Evolutionary conservation across 2,329 filamentous ascomycete genomes (phyloP).

Genomic region (Scytalidium lignicola): DNA sequence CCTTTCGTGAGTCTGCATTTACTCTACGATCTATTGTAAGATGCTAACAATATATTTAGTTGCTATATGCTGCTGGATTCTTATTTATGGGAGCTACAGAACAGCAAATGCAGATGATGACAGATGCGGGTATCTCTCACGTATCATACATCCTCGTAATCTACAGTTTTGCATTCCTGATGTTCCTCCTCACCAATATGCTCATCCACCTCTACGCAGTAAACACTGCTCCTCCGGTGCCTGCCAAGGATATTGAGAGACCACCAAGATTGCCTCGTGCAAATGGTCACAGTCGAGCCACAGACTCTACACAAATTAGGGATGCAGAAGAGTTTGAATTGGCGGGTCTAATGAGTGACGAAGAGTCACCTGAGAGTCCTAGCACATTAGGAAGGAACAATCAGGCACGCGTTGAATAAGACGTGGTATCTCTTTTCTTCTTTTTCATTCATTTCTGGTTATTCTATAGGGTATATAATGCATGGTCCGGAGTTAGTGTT

Average conservation of each 20-base stretch:
- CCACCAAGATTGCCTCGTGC: conserved; percentile 17
- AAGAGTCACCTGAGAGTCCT: conserved; percentile 59
- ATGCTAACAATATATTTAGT: conserved; percentile 42
- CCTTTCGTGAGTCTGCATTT: conserved; percentile 55
- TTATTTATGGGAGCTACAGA: conserved; percentile 97
- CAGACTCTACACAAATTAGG: conserved; percentile 53
- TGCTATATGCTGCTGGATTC: conserved; percentile 88
- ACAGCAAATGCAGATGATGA: conserved; percentile 83
- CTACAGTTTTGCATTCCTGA: conserved; percentile 81
- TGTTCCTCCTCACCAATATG: conserved; percentile 88
- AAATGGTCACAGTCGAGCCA: conserved; percentile 32
- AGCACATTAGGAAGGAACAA: conserved; percentile 44
- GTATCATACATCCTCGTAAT: conserved; percentile 90
- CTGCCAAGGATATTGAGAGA: conserved; percentile 25
- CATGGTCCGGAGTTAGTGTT: not conserved
- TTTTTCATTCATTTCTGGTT: not conserved
- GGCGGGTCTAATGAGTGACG: conserved; percentile 83
- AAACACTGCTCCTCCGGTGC: conserved; percentile 32
- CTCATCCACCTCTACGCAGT: conserved; percentile 80
- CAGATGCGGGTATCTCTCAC: conserved; percentile 71
- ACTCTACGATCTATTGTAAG: conserved; percentile 3
- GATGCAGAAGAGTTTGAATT: conserved; percentile 94
- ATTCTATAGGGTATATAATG: not conserved
- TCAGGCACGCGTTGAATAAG: conserved; percentile 15
- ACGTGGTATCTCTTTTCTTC: not conserved